Conservation (phyloP, 2,329 filamentous ascomycete genomes). For the Penicillium rolfsii region DNA sequence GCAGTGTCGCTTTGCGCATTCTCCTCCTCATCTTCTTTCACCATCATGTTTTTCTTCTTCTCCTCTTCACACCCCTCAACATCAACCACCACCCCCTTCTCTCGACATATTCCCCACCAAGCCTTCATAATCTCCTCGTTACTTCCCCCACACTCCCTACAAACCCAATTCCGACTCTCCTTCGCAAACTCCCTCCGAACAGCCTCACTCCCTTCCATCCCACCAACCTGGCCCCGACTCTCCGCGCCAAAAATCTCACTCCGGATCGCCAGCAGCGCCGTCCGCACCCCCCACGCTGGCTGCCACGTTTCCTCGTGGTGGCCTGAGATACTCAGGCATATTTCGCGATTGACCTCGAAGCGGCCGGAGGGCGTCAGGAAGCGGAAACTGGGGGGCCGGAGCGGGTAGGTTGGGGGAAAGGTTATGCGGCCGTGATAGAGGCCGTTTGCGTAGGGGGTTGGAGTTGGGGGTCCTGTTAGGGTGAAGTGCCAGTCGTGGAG, state of each 20-base stretch:
- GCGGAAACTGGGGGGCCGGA: constrained; percentile 91
- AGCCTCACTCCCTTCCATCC: constrained; percentile 73
- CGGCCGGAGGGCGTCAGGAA: constrained; percentile 89
- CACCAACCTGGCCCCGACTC: constrained; percentile 84
- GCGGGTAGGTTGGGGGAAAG: constrained; percentile 84
- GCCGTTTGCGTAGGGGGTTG: constrained; percentile 75
- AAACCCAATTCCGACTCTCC: constrained; percentile 69
- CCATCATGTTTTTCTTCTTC: background rate
- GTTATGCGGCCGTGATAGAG: constrained; percentile 96
- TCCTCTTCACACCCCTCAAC: constrained; percentile 44
- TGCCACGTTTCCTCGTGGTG: constrained; percentile 99
- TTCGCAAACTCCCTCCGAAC: constrained; percentile 70
- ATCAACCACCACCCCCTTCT: constrained; percentile 38
- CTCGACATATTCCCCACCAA: constrained; percentile 34
- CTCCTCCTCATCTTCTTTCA: constrained; percentile 47
- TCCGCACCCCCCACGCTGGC: constrained; percentile 94
- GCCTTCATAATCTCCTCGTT: constrained; percentile 50
- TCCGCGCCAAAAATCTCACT: constrained; percentile 89
- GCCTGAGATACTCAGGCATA: constrained; percentile 89
- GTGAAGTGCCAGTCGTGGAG: constrained; percentile 99
- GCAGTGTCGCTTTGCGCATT: constrained; percentile 1
- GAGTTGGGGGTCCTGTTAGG: constrained; percentile 79
- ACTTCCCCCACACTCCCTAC: constrained; percentile 67
- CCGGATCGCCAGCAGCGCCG: constrained; percentile 76
- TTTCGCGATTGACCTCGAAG: constrained; percentile 96